A percentile compares a stretch with the other conserved stretches of the same genome.
These are phyloP conservation scores for Starmerella bombi DNA, from an alignment of 805 yeast genomes.

Conservation along the genomic window DNA sequence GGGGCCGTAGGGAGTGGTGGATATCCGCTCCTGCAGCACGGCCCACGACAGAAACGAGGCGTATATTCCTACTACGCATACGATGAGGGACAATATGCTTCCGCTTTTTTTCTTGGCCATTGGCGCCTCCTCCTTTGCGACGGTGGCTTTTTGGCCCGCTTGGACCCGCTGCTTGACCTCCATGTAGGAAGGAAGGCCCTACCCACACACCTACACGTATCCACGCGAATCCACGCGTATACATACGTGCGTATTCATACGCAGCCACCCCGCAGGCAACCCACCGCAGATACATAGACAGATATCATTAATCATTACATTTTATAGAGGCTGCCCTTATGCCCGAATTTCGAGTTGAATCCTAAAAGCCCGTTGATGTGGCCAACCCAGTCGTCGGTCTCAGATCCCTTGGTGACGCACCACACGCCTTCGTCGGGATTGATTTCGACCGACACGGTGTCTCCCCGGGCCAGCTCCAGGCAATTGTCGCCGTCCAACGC, in stretches of 20 bases:
- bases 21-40: constrained; percentile 74
- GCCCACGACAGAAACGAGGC: constrained; percentile 87
- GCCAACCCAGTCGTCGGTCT: constrained; percentile 81
- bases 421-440: constrained; percentile 46
- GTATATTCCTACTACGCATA: constrained; percentile 55
- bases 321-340: neutral
- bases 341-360: constrained; percentile 68
- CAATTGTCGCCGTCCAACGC: constrained; percentile 78
- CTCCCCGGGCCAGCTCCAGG: constrained; percentile 55
- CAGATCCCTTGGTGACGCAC: constrained; percentile 55
- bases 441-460: constrained; percentile 29
- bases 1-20: constrained; percentile 58
- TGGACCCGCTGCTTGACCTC: neutral
- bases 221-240: too few species aligned
- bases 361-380: constrained; percentile 82
- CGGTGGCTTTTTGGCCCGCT: neutral
- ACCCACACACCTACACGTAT: neutral
- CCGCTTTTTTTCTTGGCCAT: neutral
- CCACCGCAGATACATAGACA: too few species aligned
- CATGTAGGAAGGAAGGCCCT: neutral
- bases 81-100: constrained; percentile 3
- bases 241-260: too few species aligned
- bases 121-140: neutral
- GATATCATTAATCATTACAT: neutral
- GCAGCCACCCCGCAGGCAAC: too few species aligned